Percentiles rank a stretch among this genome's conserved stretches.
Evolutionary conservation across 192 early-diverging fungal species (phyloP).

Genomic region (Coemansia sp.): DNA sequence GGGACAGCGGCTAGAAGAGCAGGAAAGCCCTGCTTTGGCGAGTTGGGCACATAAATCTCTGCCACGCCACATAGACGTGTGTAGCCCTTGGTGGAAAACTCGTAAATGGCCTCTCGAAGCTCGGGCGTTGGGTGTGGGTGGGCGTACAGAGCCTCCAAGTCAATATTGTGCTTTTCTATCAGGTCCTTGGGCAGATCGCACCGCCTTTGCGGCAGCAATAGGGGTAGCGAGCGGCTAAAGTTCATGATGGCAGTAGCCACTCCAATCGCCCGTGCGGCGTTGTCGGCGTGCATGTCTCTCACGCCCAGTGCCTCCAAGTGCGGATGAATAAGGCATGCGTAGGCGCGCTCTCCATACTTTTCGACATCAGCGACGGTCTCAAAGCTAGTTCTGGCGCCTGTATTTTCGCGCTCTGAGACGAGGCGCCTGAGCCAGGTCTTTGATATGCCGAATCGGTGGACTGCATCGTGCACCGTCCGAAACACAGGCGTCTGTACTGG

Average conservation of each 20-base stretch:
- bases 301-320: conserved; percentile 87
- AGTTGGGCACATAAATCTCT: conserved; percentile 61
- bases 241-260: conserved; percentile 84
- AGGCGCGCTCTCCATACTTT: conserved; percentile 85
- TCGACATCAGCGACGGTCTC: conserved; percentile 77
- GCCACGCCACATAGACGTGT: conserved; percentile 74
- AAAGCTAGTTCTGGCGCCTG: conserved; percentile 67
- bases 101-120: conserved; percentile 80
- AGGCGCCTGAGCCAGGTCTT: conserved; percentile 81
- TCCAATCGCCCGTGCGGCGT: conserved; percentile 87
- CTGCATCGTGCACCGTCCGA: conserved; percentile 64
- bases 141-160: conserved; percentile 72
- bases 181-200: conserved; percentile 78
- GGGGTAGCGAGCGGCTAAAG: conserved; percentile 71
- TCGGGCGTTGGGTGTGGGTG: conserved; percentile 57
- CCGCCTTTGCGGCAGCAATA: conserved; percentile 65
- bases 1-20: conserved; percentile 75
- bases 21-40: conserved; percentile 66
- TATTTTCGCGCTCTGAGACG: conserved; percentile 62
- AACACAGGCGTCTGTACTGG: conserved; percentile 81
- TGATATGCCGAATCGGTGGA: conserved; percentile 62
- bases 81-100: conserved; percentile 78
- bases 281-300: conserved; percentile 79
- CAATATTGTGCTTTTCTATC: conserved; percentile 75
- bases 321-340: conserved; percentile 84